phyloP scores from a whole-genome alignment of 768 basidiomycete genomes.

The Naganishia onofrii region DNA sequence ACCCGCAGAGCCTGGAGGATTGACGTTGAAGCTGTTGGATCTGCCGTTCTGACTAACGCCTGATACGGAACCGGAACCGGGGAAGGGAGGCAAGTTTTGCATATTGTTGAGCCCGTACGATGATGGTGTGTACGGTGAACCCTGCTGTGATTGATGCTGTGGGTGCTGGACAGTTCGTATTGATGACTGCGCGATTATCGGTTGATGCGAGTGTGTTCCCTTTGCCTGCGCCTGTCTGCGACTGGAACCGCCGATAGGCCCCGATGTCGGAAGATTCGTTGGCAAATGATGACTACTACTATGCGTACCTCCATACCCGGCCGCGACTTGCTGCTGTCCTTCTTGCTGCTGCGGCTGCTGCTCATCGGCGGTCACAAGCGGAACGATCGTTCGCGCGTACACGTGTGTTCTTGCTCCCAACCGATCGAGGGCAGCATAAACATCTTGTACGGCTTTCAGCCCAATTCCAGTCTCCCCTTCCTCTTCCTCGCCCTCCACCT shows the following conservation, averaged over 20 bases:
- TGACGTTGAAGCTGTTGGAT: no score
- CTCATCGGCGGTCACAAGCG: not conserved
- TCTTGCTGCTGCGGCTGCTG: not conserved
- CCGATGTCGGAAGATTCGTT: no score
- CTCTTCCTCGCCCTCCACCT: no score
- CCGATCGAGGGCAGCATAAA: constrained; percentile 14
- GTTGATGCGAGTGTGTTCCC: not conserved
- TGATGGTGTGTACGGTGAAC: not conserved
- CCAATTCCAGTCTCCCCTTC: not conserved
- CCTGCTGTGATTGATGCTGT: not conserved
- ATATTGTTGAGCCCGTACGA: not conserved
- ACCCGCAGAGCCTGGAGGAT: no score
- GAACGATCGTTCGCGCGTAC: constrained; percentile 19
- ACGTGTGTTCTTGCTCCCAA: constrained; percentile 16
- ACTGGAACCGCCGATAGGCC: no score
- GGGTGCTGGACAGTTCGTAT: constrained; percentile 9
- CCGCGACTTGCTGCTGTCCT: not conserved
- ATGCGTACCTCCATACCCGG: no score
- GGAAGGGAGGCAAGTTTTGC: constrained; percentile 6
- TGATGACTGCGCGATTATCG: not conserved
- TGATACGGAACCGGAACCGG: not conserved
- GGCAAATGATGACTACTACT: no score
- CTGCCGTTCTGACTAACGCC: no score
- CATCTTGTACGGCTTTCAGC: constrained; percentile 12
- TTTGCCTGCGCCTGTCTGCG: not conserved